Base-by-base conservation (phyloP, 2,329 filamentous ascomycete genomes). In the Stemphylium vesicarium region DNA sequence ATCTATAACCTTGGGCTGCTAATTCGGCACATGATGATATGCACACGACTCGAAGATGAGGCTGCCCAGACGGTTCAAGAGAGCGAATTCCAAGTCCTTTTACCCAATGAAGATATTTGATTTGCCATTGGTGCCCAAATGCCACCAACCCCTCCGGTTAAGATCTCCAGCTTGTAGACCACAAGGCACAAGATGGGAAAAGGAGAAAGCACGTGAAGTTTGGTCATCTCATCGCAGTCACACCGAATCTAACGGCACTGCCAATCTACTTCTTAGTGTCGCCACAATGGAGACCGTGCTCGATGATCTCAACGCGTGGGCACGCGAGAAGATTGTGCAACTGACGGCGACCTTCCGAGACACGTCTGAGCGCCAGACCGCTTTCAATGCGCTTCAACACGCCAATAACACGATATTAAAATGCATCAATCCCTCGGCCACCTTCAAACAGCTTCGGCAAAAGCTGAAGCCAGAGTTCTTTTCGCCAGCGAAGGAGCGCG, bases 11-110 rank as follows among this genome's bases (percentile, higher is more conserved):
- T 54, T 4, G 44, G 44, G 1, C 18, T 39, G 9, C 12, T 54
- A 10, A 54, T 54, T 10, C 44, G 44, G 11, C 18, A 43, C 22
- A 43, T 54, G 51, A 54, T 54, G 51, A 20, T 54, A 13, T 54
- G 44, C 22, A 20, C 29, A n/a, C 13, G 18, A n/a, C 24, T 41
- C 22, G 24, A 41, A 29, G 26, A 29, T 12, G 20, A 26, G 38
- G 4, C 12, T 2, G 13, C n/a, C 4, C 39, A 41, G 22, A 15
- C 22, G 4, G 16, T n/a, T 10, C 24, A 22, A 4, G n/a, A 8
- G 39, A 15, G 26, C 24, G 16, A 11, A 4, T 16, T 10, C 13
- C 38, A 26, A 10, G 31, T 36, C 16, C 3, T 50, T 2, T 50
- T 50, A 10, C 31, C 46, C 3, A 10, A 42, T 13, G 37, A 42